Base-by-base conservation (phyloP, 805 yeast genomes). In the Candida parachauliodes region DNA sequence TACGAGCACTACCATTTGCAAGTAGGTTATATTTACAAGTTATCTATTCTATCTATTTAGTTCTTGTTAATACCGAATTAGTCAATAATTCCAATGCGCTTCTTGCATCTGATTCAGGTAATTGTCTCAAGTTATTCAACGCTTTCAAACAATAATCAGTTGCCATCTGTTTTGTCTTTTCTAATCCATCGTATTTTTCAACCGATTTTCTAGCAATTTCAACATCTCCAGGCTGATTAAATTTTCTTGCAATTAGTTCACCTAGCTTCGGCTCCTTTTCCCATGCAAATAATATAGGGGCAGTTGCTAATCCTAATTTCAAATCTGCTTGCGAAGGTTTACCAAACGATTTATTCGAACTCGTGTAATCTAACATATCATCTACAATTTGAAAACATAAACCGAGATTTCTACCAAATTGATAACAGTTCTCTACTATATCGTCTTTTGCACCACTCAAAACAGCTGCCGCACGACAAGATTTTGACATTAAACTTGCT, bases 241-340 rank as follows among this genome's bases (percentile, higher is more conserved):
- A 93, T 59, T 91, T 88, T 42, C 98, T 76, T 17, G 78, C 79
- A 49, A 93, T 88, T 51, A 91, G 61, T 25, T 77, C 80, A 2
- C 97, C 98, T 33, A 93, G 70, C 41, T 81, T 83, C 0, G 96
- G 95, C 51, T 77, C 79, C 51, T 83, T 77, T 52, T 77, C 80
- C 98, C 98, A 93, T 1, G 98, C 98, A 61, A 74, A 93, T 38
- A 93, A 66, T 2, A 91, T 88, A 1, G 98, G 98, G 0, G 97
- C 98, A 0, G 98, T 93, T 1, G 98, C 98, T 49, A 93, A 73
- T 0, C 98, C 98, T 30, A 93, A 70, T 58, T 89, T 79, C 49
- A 93, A 72, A 63, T 93, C 98, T 3, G 96, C 97, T 50, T 93
- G 95, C 7, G 95, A 82, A 2, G 98, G 98, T 60, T 93, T 93